phyloP scores from a whole-genome alignment of 352 stramenopile genomes.

The Globisporangium polare region DNA sequence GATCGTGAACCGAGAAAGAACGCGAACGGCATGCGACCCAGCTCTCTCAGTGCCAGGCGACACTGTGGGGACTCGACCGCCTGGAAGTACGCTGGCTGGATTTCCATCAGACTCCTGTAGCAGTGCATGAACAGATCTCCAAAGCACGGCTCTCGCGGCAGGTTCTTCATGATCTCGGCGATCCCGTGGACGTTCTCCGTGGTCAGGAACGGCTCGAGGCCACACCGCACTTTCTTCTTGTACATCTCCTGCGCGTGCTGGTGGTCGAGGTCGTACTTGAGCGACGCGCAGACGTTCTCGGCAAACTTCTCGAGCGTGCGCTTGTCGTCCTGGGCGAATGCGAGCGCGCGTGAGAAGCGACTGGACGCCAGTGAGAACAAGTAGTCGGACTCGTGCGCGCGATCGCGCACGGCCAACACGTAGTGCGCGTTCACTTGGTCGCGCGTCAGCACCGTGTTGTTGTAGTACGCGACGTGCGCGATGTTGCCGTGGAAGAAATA shows the following conservation, averaged over 20 bases:
- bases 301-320: slow-evolving; percentile 67
- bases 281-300: slow-evolving; percentile 75
- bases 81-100: slow-evolving; percentile 60
- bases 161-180: slow-evolving; percentile 76
- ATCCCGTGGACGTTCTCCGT: slow-evolving; percentile 71
- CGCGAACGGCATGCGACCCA: slow-evolving; percentile 57
- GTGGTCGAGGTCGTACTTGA: slow-evolving; percentile 81
- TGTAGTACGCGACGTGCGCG: slow-evolving; percentile 86
- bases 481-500: slow-evolving; percentile 85
- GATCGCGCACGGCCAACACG: slow-evolving; percentile 56
- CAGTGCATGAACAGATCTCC: slow-evolving; percentile 75
- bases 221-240: slow-evolving; percentile 78
- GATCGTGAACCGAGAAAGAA: slow-evolving; percentile 64
- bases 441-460: slow-evolving; percentile 38
- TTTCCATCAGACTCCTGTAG: slow-evolving; percentile 48
- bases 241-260: slow-evolving; percentile 60
- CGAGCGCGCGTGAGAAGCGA: slow-evolving; percentile 60
- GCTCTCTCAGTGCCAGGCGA: slow-evolving; percentile 39
- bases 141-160: slow-evolving; percentile 69
- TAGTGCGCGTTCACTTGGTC: slow-evolving; percentile 80
- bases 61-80: slow-evolving; percentile 42
- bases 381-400: slow-evolving; percentile 61
- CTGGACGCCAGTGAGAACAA: slow-evolving; percentile 71
- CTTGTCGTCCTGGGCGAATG: slow-evolving; percentile 57
- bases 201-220: slow-evolving; percentile 46